Evolutionary conservation across 805 yeast genomes (phyloP), one percentile per base, ranked within the genome.

Genomic region (Suhomyces canberraensis): DNA sequence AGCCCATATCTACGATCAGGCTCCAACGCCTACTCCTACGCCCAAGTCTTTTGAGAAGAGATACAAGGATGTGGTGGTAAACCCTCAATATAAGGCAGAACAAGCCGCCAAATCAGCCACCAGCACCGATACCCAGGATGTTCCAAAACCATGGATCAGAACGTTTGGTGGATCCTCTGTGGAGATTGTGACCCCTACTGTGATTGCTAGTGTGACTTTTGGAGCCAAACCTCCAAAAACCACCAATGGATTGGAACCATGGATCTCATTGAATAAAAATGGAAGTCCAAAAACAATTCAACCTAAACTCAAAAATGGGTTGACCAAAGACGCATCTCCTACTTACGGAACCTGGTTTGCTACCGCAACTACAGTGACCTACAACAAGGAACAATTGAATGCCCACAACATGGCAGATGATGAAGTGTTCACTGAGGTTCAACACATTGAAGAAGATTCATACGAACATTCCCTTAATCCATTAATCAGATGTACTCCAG

Each of bases 401-500:
- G 91, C 89, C 1, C 87, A 83, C 45, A 83, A 84, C 52, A 73
- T 84, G 81, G 76, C 66, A 16, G 79, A 77, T 1, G 81, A 69
- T 45, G 83, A 79, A 18, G 52, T 64, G 1, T 75, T 72, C 49
- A 73, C 67, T 38, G 87, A 87, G 47, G 78, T 75, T 29, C 51
- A 60, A 15, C 72, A 56, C 49, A 54, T 75, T 16, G 80, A 76
- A 4, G 95, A 87, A 58, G 95, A 85, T 57, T 71, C 72, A n/a
- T 78, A 85, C 0, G 82, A 85, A 51, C 81, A 78, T 18, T 63
- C 73, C 14, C 66, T 88, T 55, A 84, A 81, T 52, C 96, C 96
- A 0, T 58, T 88, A 33, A 73, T 86, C 52, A 73, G 96, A 61
- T 88, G 96, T 63, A 84, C 89, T 3, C 96, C 96, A 2, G 82